Evolutionary conservation across 2,329 filamentous ascomycete genomes (phyloP), one percentile per base, ranked within the genome.

Genomic region (Penicillium sp.): DNA sequence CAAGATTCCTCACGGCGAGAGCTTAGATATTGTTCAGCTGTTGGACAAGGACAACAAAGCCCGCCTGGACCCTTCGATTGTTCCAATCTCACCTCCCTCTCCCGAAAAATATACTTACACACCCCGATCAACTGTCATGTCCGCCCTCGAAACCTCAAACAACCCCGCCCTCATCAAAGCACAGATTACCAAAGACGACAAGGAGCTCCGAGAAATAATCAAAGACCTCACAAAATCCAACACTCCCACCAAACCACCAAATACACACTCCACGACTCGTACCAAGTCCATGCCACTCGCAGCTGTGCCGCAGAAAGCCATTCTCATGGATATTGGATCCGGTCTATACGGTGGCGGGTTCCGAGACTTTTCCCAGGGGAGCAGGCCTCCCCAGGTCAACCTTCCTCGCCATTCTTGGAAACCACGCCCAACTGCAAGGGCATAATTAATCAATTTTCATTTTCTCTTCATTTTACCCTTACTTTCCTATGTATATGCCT

Each of bases 1-100:
- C 0, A 84, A 89, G 31, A 98, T 99, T 47, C 85, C 91, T 0
- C 90, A 88, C 1, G 95, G 96, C 41, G 93, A 98, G 78, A 93
- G 88, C 64, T 77, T 99, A 8, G 93, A 97, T 73, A 97, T 99
- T 58, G 74, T 78, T 3, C 78, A 88, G n/a, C 84, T 99, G 1
- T 85, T 99, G 2, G 84, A 84, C 0, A 95, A 91, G 75, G 91
- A 91, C 5, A 69, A 84, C 0, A 75, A 83, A 21, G 92, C 94
- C 0, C 83, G 77, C 35, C 84, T 98, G 0, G 90, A 97, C 68
- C 85, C 88, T 0, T 73, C 76, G 1, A 85, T 90, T 55, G 74
- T 84, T 1, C 88, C 92, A 0, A 70, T 55, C 0, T 81, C 85
- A 15, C 75, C 86, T 7, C 91, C 91, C 0, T 75, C 83, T 0